Evolutionary conservation across 2,329 filamentous ascomycete genomes (phyloP), one percentile per base, ranked within the genome.

Genomic region (Fusarium pseudoanthophilum): DNA sequence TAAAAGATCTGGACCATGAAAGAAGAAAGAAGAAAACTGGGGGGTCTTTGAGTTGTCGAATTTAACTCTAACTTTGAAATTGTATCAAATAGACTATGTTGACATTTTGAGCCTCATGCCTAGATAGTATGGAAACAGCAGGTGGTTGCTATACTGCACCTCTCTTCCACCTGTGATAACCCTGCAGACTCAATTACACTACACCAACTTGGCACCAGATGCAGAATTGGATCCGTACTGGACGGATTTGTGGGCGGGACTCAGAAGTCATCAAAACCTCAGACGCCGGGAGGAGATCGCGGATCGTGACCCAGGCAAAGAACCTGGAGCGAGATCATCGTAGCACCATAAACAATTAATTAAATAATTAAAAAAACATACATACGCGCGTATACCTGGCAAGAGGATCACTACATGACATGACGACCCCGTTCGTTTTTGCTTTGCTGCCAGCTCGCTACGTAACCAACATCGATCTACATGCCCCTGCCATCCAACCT

Each of bases 101-200:
- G 46, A 40, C 34, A 37, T 55, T 42, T n/a, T 55, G 28, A 55
- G 28, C 28, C 20, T 60, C 46, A 45, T 45, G 32, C 43, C 20
- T 69, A 18, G 32, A 18, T 21, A 28, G 65, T 36, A 60, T 57
- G 40, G 39, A 55, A 37, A 49, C 30, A 36, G 40, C 15, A 55
- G 48, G 43, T 49, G 43, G 42, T 49, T 61, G 62, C 60, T 63
- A 71, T 73, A 68, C 65, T 66, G 56, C 62, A 69, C 63, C 56
- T 57, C 39, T 42, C 59, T 63, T 52, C 73, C 71, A 70, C 72
- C 71, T 71, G 61, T 59, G 43, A 58, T 60, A 77, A 73, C 74
- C 76, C 69, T 75, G 72, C 49, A 62, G 58, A 46, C 48, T 39
- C 59, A 76, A 73, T 69, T 73, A 66, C 74, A 66, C 71, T 73